Evolutionary conservation across 106 monocot genomes (phyloP).

Genomic region (Dendrobium nobile): DNA sequence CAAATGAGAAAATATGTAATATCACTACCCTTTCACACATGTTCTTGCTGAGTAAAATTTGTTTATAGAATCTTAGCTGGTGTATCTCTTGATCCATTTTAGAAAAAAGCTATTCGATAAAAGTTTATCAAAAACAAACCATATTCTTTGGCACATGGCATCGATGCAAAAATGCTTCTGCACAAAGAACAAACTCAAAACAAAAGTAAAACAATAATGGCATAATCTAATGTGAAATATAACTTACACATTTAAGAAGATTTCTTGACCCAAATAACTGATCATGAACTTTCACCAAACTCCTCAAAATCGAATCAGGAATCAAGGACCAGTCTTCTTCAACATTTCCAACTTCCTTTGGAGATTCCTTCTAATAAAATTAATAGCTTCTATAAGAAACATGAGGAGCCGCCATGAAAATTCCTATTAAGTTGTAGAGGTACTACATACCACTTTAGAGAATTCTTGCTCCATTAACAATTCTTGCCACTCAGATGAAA

Average conservation of each 20-base stretch:
- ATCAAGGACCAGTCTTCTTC: slow-evolving; percentile 59
- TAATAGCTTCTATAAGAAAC: slow-evolving; percentile 12
- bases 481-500: slow-evolving; percentile 37
- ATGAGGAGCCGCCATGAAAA: not conserved
- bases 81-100: too few species aligned
- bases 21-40: too few species aligned
- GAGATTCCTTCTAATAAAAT: slow-evolving; percentile 32
- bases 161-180: too few species aligned
- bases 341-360: slow-evolving; percentile 20
- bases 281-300: slow-evolving; percentile 54
- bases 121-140: too few species aligned
- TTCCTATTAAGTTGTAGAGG: not conserved
- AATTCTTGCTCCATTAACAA: slow-evolving; percentile 36
- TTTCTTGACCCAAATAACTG: slow-evolving; percentile 53
- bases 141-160: too few species aligned
- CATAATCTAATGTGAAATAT: not conserved
- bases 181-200: too few species aligned
- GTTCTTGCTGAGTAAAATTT: too few species aligned
- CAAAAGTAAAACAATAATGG: not conserved
- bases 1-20: too few species aligned
- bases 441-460: slow-evolving; percentile 18
- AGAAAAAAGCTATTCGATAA: too few species aligned
- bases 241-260: slow-evolving; percentile 41
- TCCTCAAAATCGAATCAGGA: slow-evolving; percentile 57
- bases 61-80: too few species aligned